A percentile compares a stretch with the other conserved stretches of the same genome.
Evolutionary conservation across 2,329 filamentous ascomycete genomes (phyloP).

Genomic region (Trichoderma atrobrunneum): DNA sequence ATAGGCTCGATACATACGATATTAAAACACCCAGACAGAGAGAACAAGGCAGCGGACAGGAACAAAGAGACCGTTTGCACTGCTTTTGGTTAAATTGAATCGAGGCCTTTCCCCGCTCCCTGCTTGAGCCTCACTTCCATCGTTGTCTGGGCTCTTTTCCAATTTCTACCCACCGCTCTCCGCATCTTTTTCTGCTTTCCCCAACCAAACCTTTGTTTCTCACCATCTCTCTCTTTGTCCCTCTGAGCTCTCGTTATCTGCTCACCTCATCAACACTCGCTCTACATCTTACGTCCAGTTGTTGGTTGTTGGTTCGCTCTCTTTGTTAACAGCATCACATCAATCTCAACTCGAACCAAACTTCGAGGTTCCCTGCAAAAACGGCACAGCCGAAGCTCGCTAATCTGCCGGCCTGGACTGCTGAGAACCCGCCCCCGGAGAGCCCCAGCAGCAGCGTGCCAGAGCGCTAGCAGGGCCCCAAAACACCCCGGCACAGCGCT

Average conservation of each 20-base stretch:
- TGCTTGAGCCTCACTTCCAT: neutral
- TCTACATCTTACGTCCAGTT: neutral
- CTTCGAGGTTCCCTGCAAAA: neutral
- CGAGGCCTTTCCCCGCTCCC: neutral
- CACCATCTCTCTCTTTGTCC: neutral
- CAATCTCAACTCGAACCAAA: neutral
- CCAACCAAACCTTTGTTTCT: neutral
- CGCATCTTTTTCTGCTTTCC: neutral
- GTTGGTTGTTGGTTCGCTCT: neutral
- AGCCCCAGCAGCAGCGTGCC: neutral
- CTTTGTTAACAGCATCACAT: neutral
- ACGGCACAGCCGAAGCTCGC: conserved; percentile 20
- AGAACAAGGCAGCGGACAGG: neutral
- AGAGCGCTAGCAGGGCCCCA: conserved; percentile 14
- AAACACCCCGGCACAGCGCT: no score
- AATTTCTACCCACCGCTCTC: neutral
- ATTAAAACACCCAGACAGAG: neutral
- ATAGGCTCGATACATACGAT: neutral
- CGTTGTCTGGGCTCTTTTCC: neutral
- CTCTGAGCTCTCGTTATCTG: neutral
- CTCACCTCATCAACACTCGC: neutral
- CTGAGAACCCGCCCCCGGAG: conserved; percentile 9
- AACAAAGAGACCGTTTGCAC: neutral
- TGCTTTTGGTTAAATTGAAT: neutral
- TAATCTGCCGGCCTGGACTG: conserved; percentile 20